Base-by-base conservation (phyloP, 2,329 filamentous ascomycete species). In the Cytospora paraplurivora region DNA sequence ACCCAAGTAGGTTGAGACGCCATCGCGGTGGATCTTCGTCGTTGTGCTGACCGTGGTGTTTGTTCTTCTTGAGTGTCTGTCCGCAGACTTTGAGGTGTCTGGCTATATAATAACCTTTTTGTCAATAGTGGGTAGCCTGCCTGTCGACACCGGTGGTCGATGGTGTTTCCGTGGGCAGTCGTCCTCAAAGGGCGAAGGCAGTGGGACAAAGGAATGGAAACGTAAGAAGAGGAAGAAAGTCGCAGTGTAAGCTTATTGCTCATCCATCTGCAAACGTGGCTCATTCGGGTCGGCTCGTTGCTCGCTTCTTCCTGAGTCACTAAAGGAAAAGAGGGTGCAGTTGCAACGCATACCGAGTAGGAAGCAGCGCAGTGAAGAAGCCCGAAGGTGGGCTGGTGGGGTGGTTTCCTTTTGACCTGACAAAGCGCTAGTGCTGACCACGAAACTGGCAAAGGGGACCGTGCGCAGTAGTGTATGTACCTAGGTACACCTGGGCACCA, bases 1-100 rank as follows among this genome's bases (percentile, higher is more conserved):
- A 37, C 62, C 64, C 64, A 66, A 41, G 64, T 51, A n/a, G 64
- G 64, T 34, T 62, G 64, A 17, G 56, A 27, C 56, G 60, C 61
- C 63, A 65, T 65, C 27, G 27, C 27, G n/a, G 41, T 65, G 59
- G 55, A 13, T 6, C 7, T 37, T 37, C 35, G 35, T 10, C 35
- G 35, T 10, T 13, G 35, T n/a, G 15, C 15, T 7, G 12, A 21
- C 4, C 1, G n/a, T 56, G 12, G 35, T 10, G 12, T 10, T 8
- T 13, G 8, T 37, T 13, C 35, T 8, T 8, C 12, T 37, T 13
- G 35, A 37, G 2, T 37, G 12, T 37, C 2, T 37, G 35, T 37
- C 12, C 35, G 3, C 35, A 6, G 6, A 13, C 35, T 7, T 37
- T 8, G 35, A 37, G 35, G 35, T 37, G 35, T 13, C 35, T 37